Conservation (phyloP, 129 eudicot genomes). For the Saposhnikovia divaricata region DNA sequence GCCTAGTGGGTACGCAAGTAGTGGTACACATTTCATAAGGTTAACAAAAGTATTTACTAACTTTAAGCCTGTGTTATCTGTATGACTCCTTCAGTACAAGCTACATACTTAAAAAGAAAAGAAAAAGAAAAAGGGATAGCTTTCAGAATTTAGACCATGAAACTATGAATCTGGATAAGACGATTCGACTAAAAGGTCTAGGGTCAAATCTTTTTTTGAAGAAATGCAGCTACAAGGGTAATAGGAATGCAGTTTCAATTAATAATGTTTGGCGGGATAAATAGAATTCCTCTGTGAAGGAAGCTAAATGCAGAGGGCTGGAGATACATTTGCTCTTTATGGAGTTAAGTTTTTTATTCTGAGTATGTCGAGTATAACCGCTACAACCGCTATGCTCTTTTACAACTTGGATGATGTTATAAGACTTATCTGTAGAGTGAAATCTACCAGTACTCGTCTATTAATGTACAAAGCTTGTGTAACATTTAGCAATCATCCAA, state of each 20-base stretch:
- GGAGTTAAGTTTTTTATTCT: background rate
- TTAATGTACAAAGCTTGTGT: background rate
- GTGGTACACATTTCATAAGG: background rate
- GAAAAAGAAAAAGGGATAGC: background rate
- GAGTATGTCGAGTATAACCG: background rate
- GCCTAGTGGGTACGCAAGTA: background rate
- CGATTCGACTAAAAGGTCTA: background rate
- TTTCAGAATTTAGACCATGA: background rate
- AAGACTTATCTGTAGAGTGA: background rate
- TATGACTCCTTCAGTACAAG: background rate
- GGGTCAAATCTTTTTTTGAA: background rate
- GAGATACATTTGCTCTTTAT: background rate
- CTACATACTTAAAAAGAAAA: background rate
- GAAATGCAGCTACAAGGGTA: background rate
- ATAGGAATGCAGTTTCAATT: background rate
- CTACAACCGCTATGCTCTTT: background rate
- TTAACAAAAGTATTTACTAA: background rate
- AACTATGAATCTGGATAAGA: no score
- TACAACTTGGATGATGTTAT: background rate
- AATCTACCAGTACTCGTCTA: background rate
- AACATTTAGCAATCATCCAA: background rate
- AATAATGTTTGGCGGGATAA: no score
- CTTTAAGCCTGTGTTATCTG: background rate
- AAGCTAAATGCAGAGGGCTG: background rate
- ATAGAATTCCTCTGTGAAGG: background rate